Conservation (phyloP, 768 basidiomycete genomes). For the Pleurotus sapidus region DNA sequence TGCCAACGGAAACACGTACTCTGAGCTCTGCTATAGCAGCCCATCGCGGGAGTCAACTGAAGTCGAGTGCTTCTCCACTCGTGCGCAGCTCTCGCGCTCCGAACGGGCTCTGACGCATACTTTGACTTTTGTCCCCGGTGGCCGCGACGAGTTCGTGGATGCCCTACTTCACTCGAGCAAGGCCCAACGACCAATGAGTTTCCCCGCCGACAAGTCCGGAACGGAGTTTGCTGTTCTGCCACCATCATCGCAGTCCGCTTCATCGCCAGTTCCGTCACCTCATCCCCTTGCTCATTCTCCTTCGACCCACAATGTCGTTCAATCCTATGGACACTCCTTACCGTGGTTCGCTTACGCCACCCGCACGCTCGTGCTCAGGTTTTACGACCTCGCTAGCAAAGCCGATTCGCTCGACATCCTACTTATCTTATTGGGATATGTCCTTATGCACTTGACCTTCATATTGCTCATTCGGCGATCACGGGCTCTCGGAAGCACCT, state of each 20-base stretch:
- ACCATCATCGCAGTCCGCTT: neutral
- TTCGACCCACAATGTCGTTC: slow-evolving; percentile 22
- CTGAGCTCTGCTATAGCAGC: slow-evolving; percentile 48
- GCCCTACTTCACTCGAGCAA: slow-evolving; percentile 22
- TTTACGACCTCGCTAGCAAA: slow-evolving; percentile 89
- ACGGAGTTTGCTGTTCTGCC: slow-evolving; percentile 52
- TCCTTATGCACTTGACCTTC: slow-evolving; percentile 96
- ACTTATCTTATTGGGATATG: slow-evolving; percentile 88
- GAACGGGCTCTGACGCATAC: slow-evolving; percentile 40
- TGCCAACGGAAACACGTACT: slow-evolving; percentile 42
- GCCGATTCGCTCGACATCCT: slow-evolving; percentile 96
- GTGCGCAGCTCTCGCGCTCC: slow-evolving; percentile 29
- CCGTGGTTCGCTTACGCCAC: slow-evolving; percentile 91
- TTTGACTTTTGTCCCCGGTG: slow-evolving; percentile 46
- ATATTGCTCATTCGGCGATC: slow-evolving; percentile 87
- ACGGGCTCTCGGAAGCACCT: slow-evolving; percentile 72
- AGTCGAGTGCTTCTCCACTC: slow-evolving; percentile 17
- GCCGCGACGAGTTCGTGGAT: slow-evolving; percentile 48
- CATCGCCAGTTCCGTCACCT: slow-evolving; percentile 11
- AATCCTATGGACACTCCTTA: slow-evolving; percentile 55
- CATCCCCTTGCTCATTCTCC: slow-evolving; percentile 2
- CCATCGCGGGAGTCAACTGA: slow-evolving; percentile 7
- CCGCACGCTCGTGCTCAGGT: slow-evolving; percentile 69
- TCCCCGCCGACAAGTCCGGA: slow-evolving; percentile 33
- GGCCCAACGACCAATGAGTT: slow-evolving; percentile 9